Percentiles rank a stretch among this genome's conserved stretches.
These are phyloP conservation scores for Aspergillus saccharolyticus DNA, from an alignment of 495 filamentous ascomycete species.

Conservation along the genomic window DNA sequence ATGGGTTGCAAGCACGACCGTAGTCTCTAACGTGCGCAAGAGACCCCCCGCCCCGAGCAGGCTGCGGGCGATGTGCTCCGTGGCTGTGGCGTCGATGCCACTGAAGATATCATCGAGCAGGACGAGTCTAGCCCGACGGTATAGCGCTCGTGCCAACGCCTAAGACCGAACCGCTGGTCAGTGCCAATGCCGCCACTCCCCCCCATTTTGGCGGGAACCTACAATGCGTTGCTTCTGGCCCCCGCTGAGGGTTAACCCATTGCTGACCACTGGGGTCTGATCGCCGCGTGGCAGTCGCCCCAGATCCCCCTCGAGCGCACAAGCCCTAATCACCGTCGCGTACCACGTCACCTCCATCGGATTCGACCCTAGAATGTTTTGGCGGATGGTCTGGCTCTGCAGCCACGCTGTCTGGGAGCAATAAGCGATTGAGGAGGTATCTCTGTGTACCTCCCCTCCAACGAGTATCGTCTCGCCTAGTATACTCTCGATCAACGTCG, in stretches of 20 bases:
- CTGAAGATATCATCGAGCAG: constrained; percentile 10
- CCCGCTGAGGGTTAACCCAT: constrained; percentile 75
- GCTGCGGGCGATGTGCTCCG: background rate
- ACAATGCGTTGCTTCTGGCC: constrained; percentile 67
- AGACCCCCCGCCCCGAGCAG: constrained; percentile 4
- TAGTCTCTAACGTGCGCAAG: background rate
- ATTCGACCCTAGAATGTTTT: constrained; percentile 24
- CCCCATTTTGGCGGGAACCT: no score
- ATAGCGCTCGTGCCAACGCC: constrained; percentile 5
- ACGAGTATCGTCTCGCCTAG: constrained; percentile 12
- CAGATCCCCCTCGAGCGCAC: constrained; percentile 26
- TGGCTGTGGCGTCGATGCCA: background rate
- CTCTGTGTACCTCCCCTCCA: background rate
- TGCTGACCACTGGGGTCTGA: constrained; percentile 70
- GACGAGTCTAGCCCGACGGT: background rate
- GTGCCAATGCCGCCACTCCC: no score
- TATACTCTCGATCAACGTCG: constrained; percentile 24
- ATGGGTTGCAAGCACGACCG: background rate
- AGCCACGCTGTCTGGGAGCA: constrained; percentile 38
- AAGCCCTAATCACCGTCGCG: constrained; percentile 24
- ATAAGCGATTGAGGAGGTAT: constrained; percentile 22
- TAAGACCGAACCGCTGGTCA: no score
- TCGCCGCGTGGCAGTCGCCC: constrained; percentile 50
- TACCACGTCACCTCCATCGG: constrained; percentile 29
- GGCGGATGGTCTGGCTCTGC: constrained; percentile 30